Evolutionary conservation across 495 filamentous ascomycete genomes (phyloP), one percentile per base, ranked within the genome.

Genomic region (Penicillium waksmanii): DNA sequence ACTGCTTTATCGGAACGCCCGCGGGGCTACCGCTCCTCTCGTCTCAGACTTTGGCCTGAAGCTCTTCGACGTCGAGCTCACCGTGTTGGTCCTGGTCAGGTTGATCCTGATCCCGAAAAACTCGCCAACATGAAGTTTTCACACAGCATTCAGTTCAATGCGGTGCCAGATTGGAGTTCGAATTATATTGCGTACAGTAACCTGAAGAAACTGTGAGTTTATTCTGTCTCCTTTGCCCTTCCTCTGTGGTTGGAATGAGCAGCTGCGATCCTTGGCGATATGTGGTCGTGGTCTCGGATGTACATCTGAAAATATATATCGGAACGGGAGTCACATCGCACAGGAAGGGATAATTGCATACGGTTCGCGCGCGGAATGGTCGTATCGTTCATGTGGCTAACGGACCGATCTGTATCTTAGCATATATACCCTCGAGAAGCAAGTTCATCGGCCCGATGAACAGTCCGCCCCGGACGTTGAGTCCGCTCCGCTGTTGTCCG

Each of bases 61-160:
- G 75, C 76, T 52, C 75, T 80, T 63, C 69, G 58, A 56, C 63
- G 57, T 23, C 67, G 65, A 52, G 59, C 68, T 60, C 55, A 57
- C 23, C 57, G 58, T 59, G 58, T 66, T 55, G 66, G 46, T 33
- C 61, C 55, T 5, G 62, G 61, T 44, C 66, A 66, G 48, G 51
- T 60, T 43, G 57, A 55, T 19, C 25, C 50, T 27, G 53, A 72
- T 46, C 34, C 58, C 73, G 84, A 69, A 27, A 47, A 56, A 25
- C 56, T 51, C 15, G 85, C 87, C 87, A 92, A 93, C 62, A 99
- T 99, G 95, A 98, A 97, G 85, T 99, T 99, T 82, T 97, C 95
- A 51, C 95, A 98, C 71, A 98, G 96, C 76, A 87, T 99, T 63
- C 95, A 99, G 79, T 99, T 99, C 77, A 99, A 99, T 77, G 92